phyloP scores from a whole-genome alignment of 805 yeast genomes.

The Ogataea pignaliae region DNA sequence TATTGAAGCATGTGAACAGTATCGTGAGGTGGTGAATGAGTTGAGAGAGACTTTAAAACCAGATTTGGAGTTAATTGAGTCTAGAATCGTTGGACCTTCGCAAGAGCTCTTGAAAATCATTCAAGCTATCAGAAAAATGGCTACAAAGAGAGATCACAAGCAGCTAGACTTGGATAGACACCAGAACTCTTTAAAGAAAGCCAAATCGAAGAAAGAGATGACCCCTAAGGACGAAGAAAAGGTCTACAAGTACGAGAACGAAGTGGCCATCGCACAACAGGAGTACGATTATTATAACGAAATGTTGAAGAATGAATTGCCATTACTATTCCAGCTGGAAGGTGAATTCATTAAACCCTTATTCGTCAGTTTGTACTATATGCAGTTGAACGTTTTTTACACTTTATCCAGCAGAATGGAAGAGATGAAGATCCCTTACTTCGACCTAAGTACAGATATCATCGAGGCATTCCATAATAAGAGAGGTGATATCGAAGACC shows the following conservation, averaged over 20 bases:
- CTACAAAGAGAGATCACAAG: conserved; percentile 92
- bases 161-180: conserved; percentile 91
- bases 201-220: conserved; percentile 77
- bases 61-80: conserved; percentile 86
- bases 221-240: conserved; percentile 88
- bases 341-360: conserved; percentile 90
- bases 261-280: conserved; percentile 84
- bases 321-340: conserved; percentile 81
- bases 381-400: conserved; percentile 97
- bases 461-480: conserved; percentile 73
- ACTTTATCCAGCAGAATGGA: conserved; percentile 88
- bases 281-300: conserved; percentile 96
- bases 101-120: conserved; percentile 84
- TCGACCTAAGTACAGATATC: conserved; percentile 80
- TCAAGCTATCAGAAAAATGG: conserved; percentile 83
- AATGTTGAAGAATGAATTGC: conserved; percentile 86
- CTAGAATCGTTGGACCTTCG: conserved; percentile 86
- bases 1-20: conserved; percentile 89
- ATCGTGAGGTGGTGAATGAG: conserved; percentile 81
- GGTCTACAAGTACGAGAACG: conserved; percentile 84
- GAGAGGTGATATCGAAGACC: conserved; percentile 89
- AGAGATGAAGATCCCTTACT: conserved; percentile 95
- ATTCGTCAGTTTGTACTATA: conserved; percentile 90
- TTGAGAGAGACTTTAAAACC: conserved; percentile 84
- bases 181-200: conserved; percentile 61